A percentile compares a stretch with the other conserved stretches of the same genome.
phyloP scores from a whole-genome alignment of 176 grass and related monocot species.

The Melocanna baccifera region DNA sequence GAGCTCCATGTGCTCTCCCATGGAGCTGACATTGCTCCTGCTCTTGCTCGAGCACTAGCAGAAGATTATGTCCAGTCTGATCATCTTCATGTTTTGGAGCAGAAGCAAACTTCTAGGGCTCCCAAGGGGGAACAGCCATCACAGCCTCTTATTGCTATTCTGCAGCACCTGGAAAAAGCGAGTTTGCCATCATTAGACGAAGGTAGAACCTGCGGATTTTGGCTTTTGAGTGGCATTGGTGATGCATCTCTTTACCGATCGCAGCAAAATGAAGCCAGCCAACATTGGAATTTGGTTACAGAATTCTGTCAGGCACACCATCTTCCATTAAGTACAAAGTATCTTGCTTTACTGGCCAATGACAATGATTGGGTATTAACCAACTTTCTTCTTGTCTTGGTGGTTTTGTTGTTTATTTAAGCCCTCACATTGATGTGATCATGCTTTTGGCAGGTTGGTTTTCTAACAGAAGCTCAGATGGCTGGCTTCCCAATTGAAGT shows the following conservation, averaged over 20 bases:
- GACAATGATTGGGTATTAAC: conserved; percentile 95
- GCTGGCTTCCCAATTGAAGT: conserved; percentile 69
- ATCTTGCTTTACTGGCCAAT: conserved; percentile 81
- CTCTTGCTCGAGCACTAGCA: conserved; percentile 80
- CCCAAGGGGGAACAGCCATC: conserved; percentile 48
- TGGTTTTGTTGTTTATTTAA: conserved; percentile 25
- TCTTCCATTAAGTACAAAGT: conserved; percentile 83
- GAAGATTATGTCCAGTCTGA: conserved; percentile 88
- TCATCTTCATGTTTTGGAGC: conserved; percentile 70
- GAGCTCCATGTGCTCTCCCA: conserved; percentile 44
- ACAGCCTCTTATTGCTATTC: conserved; percentile 56
- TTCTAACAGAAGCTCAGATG: conserved; percentile 88
- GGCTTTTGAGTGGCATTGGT: conserved; percentile 78
- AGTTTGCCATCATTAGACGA: conserved; percentile 74
- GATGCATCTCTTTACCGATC: conserved; percentile 66
- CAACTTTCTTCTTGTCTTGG: conserved; percentile 6
- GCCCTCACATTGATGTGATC: conserved; percentile 11
- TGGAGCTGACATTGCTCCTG: conserved; percentile 53
- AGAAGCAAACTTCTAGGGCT: conserved; percentile 45
- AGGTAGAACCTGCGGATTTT: conserved; percentile 76
- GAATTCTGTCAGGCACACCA: conserved; percentile 78
- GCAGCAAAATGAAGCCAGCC: conserved; percentile 76
- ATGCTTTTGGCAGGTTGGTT: conserved; percentile 80
- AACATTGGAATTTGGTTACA: conserved; percentile 80
- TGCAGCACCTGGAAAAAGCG: conserved; percentile 84